Percentiles rank a stretch among this genome's conserved stretches.
Evolutionary conservation across 2,329 filamentous ascomycete species (phyloP).

Genomic region (Paraconiothyrium brasiliense): DNA sequence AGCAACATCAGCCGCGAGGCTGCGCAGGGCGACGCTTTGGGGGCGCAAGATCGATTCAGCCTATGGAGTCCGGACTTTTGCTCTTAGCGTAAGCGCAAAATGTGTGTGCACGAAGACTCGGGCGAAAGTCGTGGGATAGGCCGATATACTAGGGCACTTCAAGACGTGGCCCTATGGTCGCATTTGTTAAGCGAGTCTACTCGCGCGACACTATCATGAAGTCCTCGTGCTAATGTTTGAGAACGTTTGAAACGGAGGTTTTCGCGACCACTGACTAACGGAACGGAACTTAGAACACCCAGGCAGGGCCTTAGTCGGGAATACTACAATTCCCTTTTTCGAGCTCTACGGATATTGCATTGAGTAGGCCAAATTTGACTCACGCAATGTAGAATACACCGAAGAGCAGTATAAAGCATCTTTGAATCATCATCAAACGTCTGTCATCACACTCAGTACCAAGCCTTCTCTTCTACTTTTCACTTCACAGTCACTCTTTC

Average conservation of each 20-base stretch:
- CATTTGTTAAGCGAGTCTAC: background rate
- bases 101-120: background rate
- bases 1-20: background rate
- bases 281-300: background rate
- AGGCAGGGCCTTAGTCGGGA: background rate
- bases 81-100: background rate
- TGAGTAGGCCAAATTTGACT: background rate
- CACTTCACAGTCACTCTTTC: constrained; percentile 4
- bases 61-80: background rate
- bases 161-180: background rate
- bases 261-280: background rate
- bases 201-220: background rate
- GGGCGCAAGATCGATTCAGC: background rate
- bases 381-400: background rate
- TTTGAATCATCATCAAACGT: background rate
- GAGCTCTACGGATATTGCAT: background rate
- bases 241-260: background rate
- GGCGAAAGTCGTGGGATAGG: background rate
- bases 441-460: background rate
- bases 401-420: background rate
- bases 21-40: background rate
- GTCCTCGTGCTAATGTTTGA: constrained; percentile 1
- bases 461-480: background rate
- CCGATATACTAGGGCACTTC: background rate
- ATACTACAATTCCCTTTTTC: background rate